phyloP scores from a whole-genome alignment of 2,329 filamentous ascomycete species.

The Thelonectria rubi region DNA sequence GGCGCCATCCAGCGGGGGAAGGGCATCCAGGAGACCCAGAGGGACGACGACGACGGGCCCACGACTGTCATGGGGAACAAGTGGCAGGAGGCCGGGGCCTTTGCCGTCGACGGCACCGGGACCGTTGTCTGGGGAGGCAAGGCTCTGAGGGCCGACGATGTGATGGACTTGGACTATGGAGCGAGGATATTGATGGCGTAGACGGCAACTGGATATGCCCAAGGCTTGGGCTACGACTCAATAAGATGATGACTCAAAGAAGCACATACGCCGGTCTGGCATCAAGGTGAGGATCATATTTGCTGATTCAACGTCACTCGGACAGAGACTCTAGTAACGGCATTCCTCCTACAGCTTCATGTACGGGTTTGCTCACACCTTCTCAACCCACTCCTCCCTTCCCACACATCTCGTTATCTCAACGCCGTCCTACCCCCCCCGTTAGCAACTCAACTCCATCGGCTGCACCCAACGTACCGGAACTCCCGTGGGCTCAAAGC shows the following conservation, averaged over 20 bases:
- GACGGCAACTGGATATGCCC: too few relatives aligned
- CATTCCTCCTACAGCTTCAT: background rate
- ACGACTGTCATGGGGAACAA: constrained; percentile 62
- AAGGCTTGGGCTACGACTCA: too few relatives aligned
- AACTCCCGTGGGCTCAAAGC: constrained; percentile 73
- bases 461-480: constrained; percentile 59
- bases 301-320: too few relatives aligned
- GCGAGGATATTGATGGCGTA: constrained; percentile 46
- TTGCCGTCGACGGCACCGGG: constrained; percentile 60
- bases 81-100: constrained; percentile 64
- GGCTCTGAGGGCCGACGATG: constrained; percentile 57
- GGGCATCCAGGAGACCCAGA: constrained; percentile 39
- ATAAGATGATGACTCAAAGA: too few relatives aligned
- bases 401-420: constrained; percentile 70
- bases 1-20: constrained; percentile 52
- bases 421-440: constrained; percentile 65
- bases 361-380: background rate
- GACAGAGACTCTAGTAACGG: too few relatives aligned
- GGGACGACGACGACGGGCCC: constrained; percentile 46
- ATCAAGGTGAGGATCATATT: background rate
- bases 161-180: constrained; percentile 63
- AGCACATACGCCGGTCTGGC: background rate
- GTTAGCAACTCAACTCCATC: constrained; percentile 32
- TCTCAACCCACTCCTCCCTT: constrained; percentile 34
- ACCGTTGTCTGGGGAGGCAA: constrained; percentile 62